Base-by-base conservation (phyloP, 257 asterid species). In the Thymus quinquecostatus region DNA sequence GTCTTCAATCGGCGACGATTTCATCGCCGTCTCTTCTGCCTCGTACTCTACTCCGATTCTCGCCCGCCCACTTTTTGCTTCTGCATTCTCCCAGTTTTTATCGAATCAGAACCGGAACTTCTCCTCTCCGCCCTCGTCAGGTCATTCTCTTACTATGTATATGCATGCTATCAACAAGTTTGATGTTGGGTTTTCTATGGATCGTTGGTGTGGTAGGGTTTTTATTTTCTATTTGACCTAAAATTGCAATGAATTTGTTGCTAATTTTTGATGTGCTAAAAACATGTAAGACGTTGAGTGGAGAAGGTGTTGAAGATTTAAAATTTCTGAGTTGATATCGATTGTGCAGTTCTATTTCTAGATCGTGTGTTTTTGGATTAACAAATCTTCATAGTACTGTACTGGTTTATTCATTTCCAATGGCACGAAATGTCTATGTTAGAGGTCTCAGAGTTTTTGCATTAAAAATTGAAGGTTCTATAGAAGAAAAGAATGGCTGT, bases 61-160 rank as follows among this genome's bases (percentile, higher is more conserved):
- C 59, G 74, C 87, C 75, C 69, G 47, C 14, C 79, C 84, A 6
- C 85, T 86, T 59, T 70, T 81, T 68, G 66, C 60, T 70, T 81
- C 84, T 68, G 67, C 76, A 33, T 54, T 79, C 57, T 47, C 69
- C 66, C 72, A 81, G 38, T 43, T 29, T 54, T 43, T 60, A 48
- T 62, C 64, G 44, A 86, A 81, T 76, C 75, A 79, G 53, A 78
- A 60, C 75, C 83, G 96, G 61, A 81, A 71, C 76, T 89, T 81
- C 83, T 92, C 96, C 11, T 68, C 92, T 61, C 58, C 86, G 10
- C 63, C 96, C n/a, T 80, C 97, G 57, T 74, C 94, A 78, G 96
- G 98, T 91, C 48, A 38, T 28, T 32, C 36, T 73, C 70, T 60
- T 55, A 36, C 60, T 51, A 3, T 43, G 70, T 66, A 29, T 44